These are phyloP conservation scores for Lodderomyces pseudojiufengensis DNA, from an alignment of 1,139 yeast species.

Conservation along the genomic window DNA sequence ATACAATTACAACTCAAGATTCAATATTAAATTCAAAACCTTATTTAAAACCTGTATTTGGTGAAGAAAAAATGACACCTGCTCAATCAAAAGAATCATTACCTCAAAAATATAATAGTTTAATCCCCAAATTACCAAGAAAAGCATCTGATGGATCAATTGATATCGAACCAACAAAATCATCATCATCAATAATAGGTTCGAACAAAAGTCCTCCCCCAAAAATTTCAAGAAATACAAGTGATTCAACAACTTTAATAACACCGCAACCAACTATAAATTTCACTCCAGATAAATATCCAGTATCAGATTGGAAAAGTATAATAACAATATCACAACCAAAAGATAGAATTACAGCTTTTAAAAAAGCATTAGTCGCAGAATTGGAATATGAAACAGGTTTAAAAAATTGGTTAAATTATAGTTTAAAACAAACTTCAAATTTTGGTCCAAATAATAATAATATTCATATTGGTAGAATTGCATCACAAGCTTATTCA, in stretches of 20 bases:
- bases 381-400: conserved; percentile 46
- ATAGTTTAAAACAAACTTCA: conserved; percentile 31
- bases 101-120: conserved; percentile 20
- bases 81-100: conserved; percentile 20
- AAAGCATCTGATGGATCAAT: conserved; percentile 8
- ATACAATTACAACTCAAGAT: conserved; percentile 15
- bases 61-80: conserved; percentile 32
- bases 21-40: conserved; percentile 30
- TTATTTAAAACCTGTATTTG: conserved; percentile 23
- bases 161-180: not conserved
- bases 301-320: conserved; percentile 42
- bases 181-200: not conserved
- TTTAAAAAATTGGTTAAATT: conserved; percentile 44
- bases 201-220: too few relatives aligned
- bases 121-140: conserved; percentile 15
- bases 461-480: conserved; percentile 41
- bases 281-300: conserved; percentile 19
- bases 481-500: conserved; percentile 46
- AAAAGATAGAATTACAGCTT: conserved; percentile 35
- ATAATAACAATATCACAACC: conserved; percentile 45
- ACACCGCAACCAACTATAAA: conserved; percentile 1
- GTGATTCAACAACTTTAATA: conserved; percentile 4
- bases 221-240: not conserved
- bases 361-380: conserved; percentile 38
- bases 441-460: conserved; percentile 22